These are phyloP conservation scores for Isabelozyma rhagii DNA, from an alignment of 805 yeast genomes.

Conservation along the genomic window DNA sequence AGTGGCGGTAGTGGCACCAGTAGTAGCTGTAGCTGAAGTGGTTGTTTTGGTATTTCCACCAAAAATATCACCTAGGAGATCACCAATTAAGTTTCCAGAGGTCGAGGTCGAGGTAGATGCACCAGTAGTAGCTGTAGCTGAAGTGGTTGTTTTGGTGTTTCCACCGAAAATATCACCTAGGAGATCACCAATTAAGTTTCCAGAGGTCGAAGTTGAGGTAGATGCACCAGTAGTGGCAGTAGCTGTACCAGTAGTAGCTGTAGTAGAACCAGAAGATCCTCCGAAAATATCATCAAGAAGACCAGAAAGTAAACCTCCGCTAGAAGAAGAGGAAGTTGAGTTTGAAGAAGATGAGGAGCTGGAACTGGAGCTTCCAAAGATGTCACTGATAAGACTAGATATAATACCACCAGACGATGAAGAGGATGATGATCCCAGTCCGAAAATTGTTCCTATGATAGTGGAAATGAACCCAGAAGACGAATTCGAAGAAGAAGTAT, in stretches of 20 bases:
- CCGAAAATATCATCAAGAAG: neutral
- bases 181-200: neutral
- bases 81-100: neutral
- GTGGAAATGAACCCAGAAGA: neutral
- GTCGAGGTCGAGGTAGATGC: neutral
- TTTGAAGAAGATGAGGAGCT: neutral
- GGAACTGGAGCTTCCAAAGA: neutral
- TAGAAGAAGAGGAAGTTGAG: neutral
- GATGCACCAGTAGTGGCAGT: neutral
- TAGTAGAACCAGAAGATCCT: neutral
- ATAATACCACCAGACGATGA: neutral
- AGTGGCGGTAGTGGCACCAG: neutral
- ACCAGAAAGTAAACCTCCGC: neutral
- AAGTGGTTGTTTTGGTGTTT: neutral
- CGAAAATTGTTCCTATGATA: no score
- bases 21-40: neutral
- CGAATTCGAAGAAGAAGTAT: neutral
- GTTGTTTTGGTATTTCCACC: neutral
- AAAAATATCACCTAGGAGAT: neutral
- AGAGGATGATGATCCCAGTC: neutral
- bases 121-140: neutral
- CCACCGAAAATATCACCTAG: neutral
- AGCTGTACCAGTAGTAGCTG: neutral
- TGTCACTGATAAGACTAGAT: neutral
- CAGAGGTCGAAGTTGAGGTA: neutral